Base-by-base conservation (phyloP, 2,329 filamentous ascomycete species). In the Colletotrichum paranaense region DNA sequence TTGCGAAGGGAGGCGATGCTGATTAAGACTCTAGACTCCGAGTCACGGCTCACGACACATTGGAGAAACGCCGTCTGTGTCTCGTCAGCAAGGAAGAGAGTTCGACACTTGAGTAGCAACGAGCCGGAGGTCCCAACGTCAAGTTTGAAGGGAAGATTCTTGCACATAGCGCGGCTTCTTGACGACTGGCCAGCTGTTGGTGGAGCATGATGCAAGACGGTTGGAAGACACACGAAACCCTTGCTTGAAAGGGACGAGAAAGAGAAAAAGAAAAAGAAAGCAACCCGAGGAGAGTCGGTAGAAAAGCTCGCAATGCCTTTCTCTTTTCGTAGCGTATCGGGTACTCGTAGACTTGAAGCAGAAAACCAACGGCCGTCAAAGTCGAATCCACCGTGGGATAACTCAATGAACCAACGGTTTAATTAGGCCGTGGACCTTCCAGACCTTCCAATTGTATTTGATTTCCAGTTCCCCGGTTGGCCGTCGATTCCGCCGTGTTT, bases 1-100 rank as follows among this genome's bases (percentile, higher is more conserved):
- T 70, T 49, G 8, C 7, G 38, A 65, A 38, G 59, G 70, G 67
- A 67, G 71, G 70, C 53, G n/a, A 73, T 73, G 67, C 71, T 65
- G 56, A 64, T 30, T 32, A 57, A 65, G 42, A 56, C 9, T 65
- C 16, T 9, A 7, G 42, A 7, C 28, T 24, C 53, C 56, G 56
- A 32, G 56, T 67, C 42, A 59, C 60, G 60, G 52, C 59, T 58
- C 58, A 42, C 30, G 24, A 53, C 53, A 67, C 42, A n/a, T n/a
- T 49, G 42, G 42, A 49, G 62, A 66, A 66, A 67, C 62, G 30
- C 26, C 12, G n/a, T 22, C 58, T 32, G 67, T 68, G 35, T 68
- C 67, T 57, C 24, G 52, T 68, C 59, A 53, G 46, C 28, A 63
- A 62, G 67, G 58, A 68, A 68, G 32, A 28, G 58, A 28, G n/a